A percentile compares a stretch with the other conserved stretches of the same genome.
These are phyloP conservation scores for Leccinellum rugosiceps DNA, from an alignment of 768 basidiomycete genomes.

Conservation along the genomic window DNA sequence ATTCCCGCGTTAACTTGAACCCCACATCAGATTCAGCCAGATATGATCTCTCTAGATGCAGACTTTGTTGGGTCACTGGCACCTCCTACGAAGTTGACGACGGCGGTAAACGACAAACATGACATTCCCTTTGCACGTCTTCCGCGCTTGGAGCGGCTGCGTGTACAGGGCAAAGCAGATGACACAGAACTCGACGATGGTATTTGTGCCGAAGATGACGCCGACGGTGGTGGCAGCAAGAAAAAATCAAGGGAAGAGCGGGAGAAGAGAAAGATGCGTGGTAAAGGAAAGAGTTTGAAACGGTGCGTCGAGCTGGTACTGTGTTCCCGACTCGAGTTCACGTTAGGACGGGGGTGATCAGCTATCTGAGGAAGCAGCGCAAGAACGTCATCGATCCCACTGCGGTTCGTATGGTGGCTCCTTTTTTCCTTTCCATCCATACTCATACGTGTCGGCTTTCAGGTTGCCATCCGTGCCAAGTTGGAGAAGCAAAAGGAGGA, in stretches of 20 bases:
- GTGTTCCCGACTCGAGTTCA: not conserved
- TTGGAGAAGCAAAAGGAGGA: constrained; percentile 57
- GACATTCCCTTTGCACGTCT: constrained; percentile 67
- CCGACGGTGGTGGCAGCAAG: constrained; percentile 33
- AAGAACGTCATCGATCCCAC: constrained; percentile 93
- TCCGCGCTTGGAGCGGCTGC: constrained; percentile 61
- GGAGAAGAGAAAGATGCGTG: constrained; percentile 81
- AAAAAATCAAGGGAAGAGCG: constrained; percentile 25
- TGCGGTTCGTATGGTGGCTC: constrained; percentile 41
- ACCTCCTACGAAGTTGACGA: constrained; percentile 57
- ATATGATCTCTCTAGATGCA: constrained; percentile 84
- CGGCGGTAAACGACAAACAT: constrained; percentile 40
- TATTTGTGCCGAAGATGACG: constrained; percentile 35
- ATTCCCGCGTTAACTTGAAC: not conserved
- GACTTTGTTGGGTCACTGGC: constrained; percentile 72
- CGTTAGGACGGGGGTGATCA: constrained; percentile 13
- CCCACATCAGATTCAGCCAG: constrained; percentile 71
- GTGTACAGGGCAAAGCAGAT: constrained; percentile 71
- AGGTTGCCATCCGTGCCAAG: constrained; percentile 66
- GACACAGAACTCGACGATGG: constrained; percentile 49
- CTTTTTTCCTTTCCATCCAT: not conserved
- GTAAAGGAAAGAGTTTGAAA: constrained; percentile 84
- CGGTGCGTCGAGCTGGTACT: constrained; percentile 37
- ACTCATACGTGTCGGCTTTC: not conserved
- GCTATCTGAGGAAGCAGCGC: constrained; percentile 82